phyloP scores from a whole-genome alignment of 2,329 filamentous ascomycete species.

The Pseudogymnoascus sp. region DNA sequence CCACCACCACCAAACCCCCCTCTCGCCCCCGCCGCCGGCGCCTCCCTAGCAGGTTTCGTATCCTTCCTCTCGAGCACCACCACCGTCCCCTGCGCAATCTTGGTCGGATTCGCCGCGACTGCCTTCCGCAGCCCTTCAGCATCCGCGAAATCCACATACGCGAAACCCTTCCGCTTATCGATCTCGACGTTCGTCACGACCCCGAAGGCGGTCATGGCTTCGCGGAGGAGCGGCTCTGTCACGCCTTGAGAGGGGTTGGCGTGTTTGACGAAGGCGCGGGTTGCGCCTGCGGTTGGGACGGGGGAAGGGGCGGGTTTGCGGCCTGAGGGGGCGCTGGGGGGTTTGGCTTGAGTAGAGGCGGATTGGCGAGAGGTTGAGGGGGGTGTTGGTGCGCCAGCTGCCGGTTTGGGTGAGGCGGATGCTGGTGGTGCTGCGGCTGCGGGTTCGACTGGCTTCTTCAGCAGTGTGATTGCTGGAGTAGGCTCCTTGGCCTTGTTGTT shows the following conservation, averaged over 20 bases:
- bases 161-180: constrained; percentile 89
- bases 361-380: constrained; percentile 23
- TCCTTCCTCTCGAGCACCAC: constrained; percentile 80
- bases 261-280: constrained; percentile 70
- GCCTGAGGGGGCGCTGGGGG: constrained; percentile 18
- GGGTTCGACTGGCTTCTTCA: constrained; percentile 32
- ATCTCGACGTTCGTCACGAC: constrained; percentile 75
- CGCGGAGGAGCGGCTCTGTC: constrained; percentile 69
- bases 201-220: constrained; percentile 67
- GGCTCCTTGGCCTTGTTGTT: constrained; percentile 31
- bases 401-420: constrained; percentile 21
- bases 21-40: constrained; percentile 15
- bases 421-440: constrained; percentile 23
- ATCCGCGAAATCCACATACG: constrained; percentile 81
- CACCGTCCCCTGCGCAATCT: constrained; percentile 76
- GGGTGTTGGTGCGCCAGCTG: constrained; percentile 24
- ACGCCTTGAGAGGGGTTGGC: constrained; percentile 87
- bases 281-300: constrained; percentile 39
- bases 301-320: constrained; percentile 25
- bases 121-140: constrained; percentile 67
- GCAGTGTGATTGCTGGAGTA: constrained; percentile 29
- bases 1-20: constrained; percentile 14
- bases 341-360: constrained; percentile 18
- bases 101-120: constrained; percentile 70
- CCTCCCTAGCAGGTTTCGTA: constrained; percentile 20